phyloP scores from a whole-genome alignment of 441 rosid genomes.

The Dalechampia spathulata region DNA sequence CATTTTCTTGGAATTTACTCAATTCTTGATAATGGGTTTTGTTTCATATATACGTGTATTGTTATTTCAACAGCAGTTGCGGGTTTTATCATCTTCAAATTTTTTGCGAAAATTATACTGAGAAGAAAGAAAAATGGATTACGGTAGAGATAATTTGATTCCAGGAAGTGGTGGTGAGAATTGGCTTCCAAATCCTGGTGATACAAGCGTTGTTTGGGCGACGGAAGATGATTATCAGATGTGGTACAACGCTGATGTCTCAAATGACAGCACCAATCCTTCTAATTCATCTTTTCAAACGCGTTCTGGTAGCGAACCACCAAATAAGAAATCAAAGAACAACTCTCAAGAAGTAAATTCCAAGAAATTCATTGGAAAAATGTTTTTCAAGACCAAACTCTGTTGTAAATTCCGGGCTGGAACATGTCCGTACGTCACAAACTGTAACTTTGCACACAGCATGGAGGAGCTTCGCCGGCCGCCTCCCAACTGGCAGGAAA shows the following conservation, averaged over 20 bases:
- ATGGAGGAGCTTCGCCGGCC: conserved; percentile 95
- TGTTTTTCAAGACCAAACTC: conserved; percentile 90
- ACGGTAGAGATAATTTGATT: conserved; percentile 49
- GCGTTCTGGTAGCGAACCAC: conserved; percentile 44
- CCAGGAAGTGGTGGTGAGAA: conserved; percentile 42
- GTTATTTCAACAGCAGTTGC: conserved; percentile 7
- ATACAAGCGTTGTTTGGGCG: conserved; percentile 51
- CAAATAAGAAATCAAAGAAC: conserved; percentile 54
- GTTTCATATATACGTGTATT: background rate
- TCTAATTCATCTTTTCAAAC: conserved; percentile 40
- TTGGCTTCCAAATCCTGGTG: conserved; percentile 45
- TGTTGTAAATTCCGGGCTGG: conserved; percentile 83
- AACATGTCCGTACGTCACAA: conserved; percentile 76
- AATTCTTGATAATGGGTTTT: conserved; percentile 15
- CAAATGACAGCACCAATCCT: conserved; percentile 22
- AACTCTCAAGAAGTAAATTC: conserved; percentile 38
- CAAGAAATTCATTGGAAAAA: conserved; percentile 71
- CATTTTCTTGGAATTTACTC: too few species aligned
- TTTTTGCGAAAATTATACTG: too few species aligned
- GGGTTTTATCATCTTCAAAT: conserved; percentile 19
- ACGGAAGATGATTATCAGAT: conserved; percentile 65
- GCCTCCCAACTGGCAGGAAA: conserved; percentile 92
- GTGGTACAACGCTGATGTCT: conserved; percentile 34
- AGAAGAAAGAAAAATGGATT: conserved; percentile 50
- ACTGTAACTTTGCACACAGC: conserved; percentile 90